Base-by-base conservation (phyloP, 306 rosid genomes). In the Vachellia pachyceras region DNA sequence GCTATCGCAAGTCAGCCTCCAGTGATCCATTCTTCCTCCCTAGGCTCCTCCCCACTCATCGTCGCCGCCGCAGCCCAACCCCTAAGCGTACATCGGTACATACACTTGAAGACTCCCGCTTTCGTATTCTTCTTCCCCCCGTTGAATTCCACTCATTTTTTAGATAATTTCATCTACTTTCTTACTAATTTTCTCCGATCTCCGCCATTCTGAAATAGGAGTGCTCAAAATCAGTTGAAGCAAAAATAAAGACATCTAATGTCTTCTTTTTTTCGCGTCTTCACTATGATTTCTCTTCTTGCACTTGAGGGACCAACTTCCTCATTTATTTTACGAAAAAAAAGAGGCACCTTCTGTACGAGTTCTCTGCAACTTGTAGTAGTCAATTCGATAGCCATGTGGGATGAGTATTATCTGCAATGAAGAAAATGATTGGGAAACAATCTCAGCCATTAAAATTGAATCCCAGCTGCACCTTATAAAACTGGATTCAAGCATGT, bases 151-250 rank as follows among this genome's bases (percentile, higher is more conserved):
- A 37, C 45, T n/a, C 2, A 4, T 66, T 60, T 69, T 10, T 55
- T 0, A 76, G 89, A 86, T 86, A 79, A 65, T 10, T 79, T 64
- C 17, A 3, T 42, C 45, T 37, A 10, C 74, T 12, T 41, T 50
- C 23, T 45, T 4, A 29, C 3, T 70, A 13, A 11, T 22, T 44
- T 70, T 70, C 75, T 45, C 40, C 9, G 23, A 1, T 23, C 12
- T 10, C 23, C 44, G 42, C 22, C n/a, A n/a, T 71, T 25, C 12
- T 5, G 14, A 12, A 12, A 8, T 5, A 44, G 5, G 4, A 44
- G 45, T 23, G 2, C 13, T 10, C 20, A 10, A 22, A 1, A 22
- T 70, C 14, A 45, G 22, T 11, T 12, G 33, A 42, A 22, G 20
- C 55, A 40, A n/a, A 44, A 44, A 69, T 42, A 54, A 11, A 8